phyloP scores from a whole-genome alignment of 495 filamentous ascomycete genomes.

The Entonaema liquescens region DNA sequence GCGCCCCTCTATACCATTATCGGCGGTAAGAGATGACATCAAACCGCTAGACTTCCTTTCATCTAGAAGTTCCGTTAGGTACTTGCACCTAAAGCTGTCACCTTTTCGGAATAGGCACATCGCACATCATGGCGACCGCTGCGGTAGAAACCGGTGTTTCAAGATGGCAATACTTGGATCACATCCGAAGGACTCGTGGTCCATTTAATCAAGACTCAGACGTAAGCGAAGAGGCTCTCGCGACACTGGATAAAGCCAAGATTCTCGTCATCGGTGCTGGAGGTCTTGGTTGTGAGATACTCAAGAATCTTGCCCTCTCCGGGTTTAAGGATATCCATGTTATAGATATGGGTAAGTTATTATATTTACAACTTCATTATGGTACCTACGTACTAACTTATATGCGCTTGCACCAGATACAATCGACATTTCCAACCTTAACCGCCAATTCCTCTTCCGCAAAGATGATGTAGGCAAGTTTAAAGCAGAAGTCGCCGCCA shows the following conservation, averaged over 20 bases:
- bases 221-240: conserved; percentile 70
- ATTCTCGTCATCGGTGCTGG: conserved; percentile 88
- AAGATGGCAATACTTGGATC: conserved; percentile 78
- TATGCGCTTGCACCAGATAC: conserved; percentile 66
- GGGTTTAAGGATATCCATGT: conserved; percentile 98
- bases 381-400: conserved; percentile 23
- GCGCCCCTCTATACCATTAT: conserved; percentile 23
- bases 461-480: conserved; percentile 89
- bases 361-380: conserved; percentile 1
- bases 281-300: conserved; percentile 93
- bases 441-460: conserved; percentile 97
- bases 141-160: conserved; percentile 1
- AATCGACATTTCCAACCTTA: conserved; percentile 98
- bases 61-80: background rate
- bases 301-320: conserved; percentile 95
- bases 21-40: conserved; percentile 38
- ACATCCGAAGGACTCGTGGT: conserved; percentile 75
- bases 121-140: conserved; percentile 25
- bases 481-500: conserved; percentile 92
- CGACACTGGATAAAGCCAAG: conserved; percentile 69
- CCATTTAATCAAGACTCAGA: conserved; percentile 77
- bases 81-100: background rate
- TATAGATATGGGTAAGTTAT: conserved; percentile 83
- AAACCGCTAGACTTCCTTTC: conserved; percentile 5
- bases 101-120: background rate